Evolutionary conservation across 768 basidiomycete species (phyloP), one percentile per base, ranked within the genome.

Genomic region (Agaricus subrufescens): DNA sequence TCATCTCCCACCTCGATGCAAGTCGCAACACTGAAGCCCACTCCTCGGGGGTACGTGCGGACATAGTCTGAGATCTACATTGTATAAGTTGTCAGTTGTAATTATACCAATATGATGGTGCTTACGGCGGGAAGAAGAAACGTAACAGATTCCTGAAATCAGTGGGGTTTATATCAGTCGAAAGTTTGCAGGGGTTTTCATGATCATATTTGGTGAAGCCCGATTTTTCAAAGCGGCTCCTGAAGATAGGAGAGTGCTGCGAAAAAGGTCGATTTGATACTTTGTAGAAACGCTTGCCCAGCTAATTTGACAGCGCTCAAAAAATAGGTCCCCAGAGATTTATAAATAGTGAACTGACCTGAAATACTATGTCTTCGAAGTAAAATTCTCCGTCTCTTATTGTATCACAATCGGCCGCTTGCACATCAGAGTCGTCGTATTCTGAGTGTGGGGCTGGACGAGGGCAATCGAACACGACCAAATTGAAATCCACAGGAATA

Each of bases 81-180:
- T 50, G 26, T 5, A n/a, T 15, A 12, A 27, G 11, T 23, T 4
- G 48, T n/a, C 4, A 50, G 14, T 4, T 10, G 12, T 10, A 2
- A 19, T 46, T 1, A 4, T n/a, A 2, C 14, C 30, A n/a, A 44
- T 19, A 31, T 3, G 1, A 30, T 11, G 30, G 27, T 9, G 19
- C 55, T 38, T 29, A 56, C 55, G 55, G 48, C 1, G 52, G 52
- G 43, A 50, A 56, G 14, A 56, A 50, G 12, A 56, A 39, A 12
- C 49, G 48, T 9, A 56, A 30, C 2, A 56, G 43, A 5, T 37
- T 5, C 8, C 30, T 42, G 25, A 56, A 56, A 14, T 56, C 55
- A 12, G 43, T 15, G 11, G 15, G 27, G 3, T 1, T 30, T 2
- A 50, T 25, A n/a, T n/a, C 49, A 10, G 40, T 3, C 9, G 43